Percentiles rank a stretch among this genome's conserved stretches.
Evolutionary conservation across 192 early-diverging fungal species (phyloP).

Genomic region (Podila minutissima): DNA sequence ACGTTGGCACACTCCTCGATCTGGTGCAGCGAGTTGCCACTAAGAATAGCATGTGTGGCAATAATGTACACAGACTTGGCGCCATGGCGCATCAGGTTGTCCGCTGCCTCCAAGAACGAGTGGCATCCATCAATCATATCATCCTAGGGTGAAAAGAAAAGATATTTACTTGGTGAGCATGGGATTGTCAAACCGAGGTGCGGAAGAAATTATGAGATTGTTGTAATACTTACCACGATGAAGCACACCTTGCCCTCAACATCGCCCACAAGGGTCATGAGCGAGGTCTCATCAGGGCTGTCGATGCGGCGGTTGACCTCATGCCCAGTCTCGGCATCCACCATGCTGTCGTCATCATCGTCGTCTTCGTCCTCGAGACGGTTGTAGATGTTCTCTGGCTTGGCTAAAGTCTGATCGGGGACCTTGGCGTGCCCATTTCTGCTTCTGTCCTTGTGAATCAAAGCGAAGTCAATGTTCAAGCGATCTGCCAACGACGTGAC

Average conservation of each 20-base stretch:
- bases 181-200: not conserved
- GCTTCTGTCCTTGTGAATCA: slow-evolving; percentile 91
- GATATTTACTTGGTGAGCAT: not conserved
- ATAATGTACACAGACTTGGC: slow-evolving; percentile 89
- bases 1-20: slow-evolving; percentile 85
- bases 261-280: slow-evolving; percentile 93
- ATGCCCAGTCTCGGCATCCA: slow-evolving; percentile 57
- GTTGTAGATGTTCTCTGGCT: slow-evolving; percentile 44
- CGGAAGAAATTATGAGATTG: not conserved
- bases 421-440: slow-evolving; percentile 35
- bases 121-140: slow-evolving; percentile 93
- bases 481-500: slow-evolving; percentile 95
- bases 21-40: slow-evolving; percentile 84
- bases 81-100: slow-evolving; percentile 84
- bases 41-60: slow-evolving; percentile 95
- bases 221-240: slow-evolving; percentile 70
- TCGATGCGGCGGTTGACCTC: slow-evolving; percentile 33
- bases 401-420: slow-evolving; percentile 28
- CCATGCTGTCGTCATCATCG: slow-evolving; percentile 58
- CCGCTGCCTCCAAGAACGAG: slow-evolving; percentile 91
- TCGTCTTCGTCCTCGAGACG: slow-evolving; percentile 49
- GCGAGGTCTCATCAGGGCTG: slow-evolving; percentile 54
- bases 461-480: slow-evolving; percentile 92
- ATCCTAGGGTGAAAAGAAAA: slow-evolving; percentile 61
- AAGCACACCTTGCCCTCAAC: slow-evolving; percentile 87